These are phyloP conservation scores for Cichorium intybus DNA, from an alignment of 140 eudicot species.

Conservation along the genomic window DNA sequence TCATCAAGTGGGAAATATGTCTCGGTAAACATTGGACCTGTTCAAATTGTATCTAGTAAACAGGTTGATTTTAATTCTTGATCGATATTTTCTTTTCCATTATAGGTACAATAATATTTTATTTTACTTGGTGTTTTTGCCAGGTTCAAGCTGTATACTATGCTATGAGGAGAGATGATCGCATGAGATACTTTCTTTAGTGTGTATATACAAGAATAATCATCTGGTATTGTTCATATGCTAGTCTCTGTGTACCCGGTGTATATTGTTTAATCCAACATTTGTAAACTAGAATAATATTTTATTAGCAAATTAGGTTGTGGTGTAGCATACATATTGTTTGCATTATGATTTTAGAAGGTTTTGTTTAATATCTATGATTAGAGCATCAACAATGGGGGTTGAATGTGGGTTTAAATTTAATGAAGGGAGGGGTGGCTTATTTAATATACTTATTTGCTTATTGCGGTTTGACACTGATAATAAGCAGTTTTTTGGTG, in stretches of 20 bases:
- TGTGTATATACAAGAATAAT: background rate
- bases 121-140: background rate
- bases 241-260: background rate
- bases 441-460: no score
- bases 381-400: no score
- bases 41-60: slow-evolving; percentile 82
- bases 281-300: background rate
- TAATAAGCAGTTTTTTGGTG: no score
- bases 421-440: no score
- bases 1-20: slow-evolving; percentile 96
- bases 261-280: background rate
- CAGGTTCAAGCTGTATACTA: slow-evolving; percentile 99
- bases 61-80: slow-evolving; percentile 55
- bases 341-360: background rate
- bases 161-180: slow-evolving; percentile 85
- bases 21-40: slow-evolving; percentile 94
- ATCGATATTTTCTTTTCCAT: background rate
- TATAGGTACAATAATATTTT: background rate
- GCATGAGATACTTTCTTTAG: slow-evolving; percentile 90
- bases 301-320: slow-evolving; percentile 10
- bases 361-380: background rate
- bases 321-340: background rate
- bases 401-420: no score
- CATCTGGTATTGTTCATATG: slow-evolving; percentile 25
- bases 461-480: no score